Evolutionary conservation across 2,329 filamentous ascomycete species (phyloP), one percentile per base, ranked within the genome.

Genomic region (Tolypocladium paradoxum): DNA sequence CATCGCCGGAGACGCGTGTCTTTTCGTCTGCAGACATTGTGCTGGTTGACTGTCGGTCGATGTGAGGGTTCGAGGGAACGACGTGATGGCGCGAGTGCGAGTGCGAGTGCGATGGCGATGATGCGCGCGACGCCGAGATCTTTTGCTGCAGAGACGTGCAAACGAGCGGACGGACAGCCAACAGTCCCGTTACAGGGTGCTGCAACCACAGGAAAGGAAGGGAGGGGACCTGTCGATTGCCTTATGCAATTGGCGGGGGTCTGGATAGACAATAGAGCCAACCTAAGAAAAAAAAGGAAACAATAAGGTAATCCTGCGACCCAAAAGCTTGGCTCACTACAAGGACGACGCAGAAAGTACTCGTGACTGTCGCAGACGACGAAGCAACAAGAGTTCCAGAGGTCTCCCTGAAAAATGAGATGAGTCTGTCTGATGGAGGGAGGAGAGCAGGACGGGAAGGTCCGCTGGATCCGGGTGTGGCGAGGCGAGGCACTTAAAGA

Each of bases 1-100:
- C 76, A 70, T 96, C 91, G 70, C 87, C 87, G 48, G 90, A 96
- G 64, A 84, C 78, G 67, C 91, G 86, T 62, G 79, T 84, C 75
- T 96, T 96, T 71, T 96, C 88, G 68, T 87, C 54, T 3, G 46
- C 49, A 51, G 49, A 54, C 49, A 54, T 56, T 22, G 36, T 50
- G 53, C 27, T 40, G 37, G 33, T 8, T 31, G 18, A 22, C 18
- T 24, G 38, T 43, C 33, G 22, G 50, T 20, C 43, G 18, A 47
- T 47, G 27, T n/a, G 11, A 16, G 9, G 18, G n/a, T 27, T 47
- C 43, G 16, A 47, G 6, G 27, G 43, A 18, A n/a, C 4, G 43
- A 46, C 5, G 16, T 31, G 43, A 33, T 6, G 43, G 43, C 27
- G 9, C 27, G 27, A n/a, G 43, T 18, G 27, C 43, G 29, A n/a